These are phyloP conservation scores for Colletotrichum sp. DNA, from an alignment of 2,329 filamentous ascomycete genomes.

Conservation along the genomic window DNA sequence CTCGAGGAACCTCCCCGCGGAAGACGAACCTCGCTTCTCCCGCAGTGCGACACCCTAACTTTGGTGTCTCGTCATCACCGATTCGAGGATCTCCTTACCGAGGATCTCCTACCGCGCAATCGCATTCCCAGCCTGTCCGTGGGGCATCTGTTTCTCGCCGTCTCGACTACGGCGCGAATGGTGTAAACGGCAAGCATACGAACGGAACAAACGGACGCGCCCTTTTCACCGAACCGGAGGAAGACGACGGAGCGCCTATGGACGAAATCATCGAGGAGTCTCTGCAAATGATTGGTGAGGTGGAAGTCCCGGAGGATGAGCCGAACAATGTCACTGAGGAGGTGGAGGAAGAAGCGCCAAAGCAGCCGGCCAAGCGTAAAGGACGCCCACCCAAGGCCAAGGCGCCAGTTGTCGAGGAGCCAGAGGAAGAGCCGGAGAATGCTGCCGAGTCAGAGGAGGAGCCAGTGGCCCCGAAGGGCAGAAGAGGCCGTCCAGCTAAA, in stretches of 20 bases:
- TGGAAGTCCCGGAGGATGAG: conserved; percentile 28
- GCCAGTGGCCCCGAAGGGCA: conserved; percentile 5
- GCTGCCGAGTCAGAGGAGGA: conserved; percentile 30
- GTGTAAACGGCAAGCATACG: conserved; percentile 21
- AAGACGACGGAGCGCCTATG: conserved; percentile 27
- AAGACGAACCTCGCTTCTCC: conserved; percentile 68
- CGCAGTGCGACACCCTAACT: conserved; percentile 63
- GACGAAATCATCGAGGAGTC: conserved; percentile 40
- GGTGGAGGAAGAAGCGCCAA: conserved; percentile 11
- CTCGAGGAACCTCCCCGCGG: conserved; percentile 54
- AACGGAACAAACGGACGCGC: conserved; percentile 30
- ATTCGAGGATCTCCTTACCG: conserved; percentile 40
- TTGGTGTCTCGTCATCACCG: conserved; percentile 59
- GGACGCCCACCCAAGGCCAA: conserved; percentile 15
- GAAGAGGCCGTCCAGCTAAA: conserved; percentile 19
- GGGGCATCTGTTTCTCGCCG: conserved; percentile 53
- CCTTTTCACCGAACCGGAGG: conserved; percentile 29
- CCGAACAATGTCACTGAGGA: conserved; percentile 21
- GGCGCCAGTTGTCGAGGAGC: conserved; percentile 1
- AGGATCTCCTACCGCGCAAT: conserved; percentile 4
- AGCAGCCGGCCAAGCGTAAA: conserved; percentile 9
- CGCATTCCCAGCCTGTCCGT: conserved; percentile 30
- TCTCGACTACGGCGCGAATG: conserved; percentile 52
- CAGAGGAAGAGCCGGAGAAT: conserved; percentile 4
- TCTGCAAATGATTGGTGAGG: conserved; percentile 43